Evolutionary conservation across 139 green algal species (phyloP).

Genomic region (Coelastrella sp.): DNA sequence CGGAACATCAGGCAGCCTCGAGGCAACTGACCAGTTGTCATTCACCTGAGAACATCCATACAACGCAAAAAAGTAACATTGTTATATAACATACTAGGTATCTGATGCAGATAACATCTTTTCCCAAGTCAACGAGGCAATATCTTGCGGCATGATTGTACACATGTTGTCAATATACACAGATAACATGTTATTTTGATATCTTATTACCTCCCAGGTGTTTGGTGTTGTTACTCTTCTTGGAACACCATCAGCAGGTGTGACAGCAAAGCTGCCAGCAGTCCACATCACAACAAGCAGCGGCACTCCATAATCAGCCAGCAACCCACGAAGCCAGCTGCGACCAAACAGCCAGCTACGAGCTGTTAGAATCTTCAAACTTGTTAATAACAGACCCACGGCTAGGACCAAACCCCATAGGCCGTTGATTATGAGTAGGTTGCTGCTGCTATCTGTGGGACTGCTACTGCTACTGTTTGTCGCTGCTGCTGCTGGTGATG

Average conservation of each 20-base stretch:
- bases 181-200: too few species aligned
- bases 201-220: slow-evolving; percentile 78
- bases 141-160: neutral
- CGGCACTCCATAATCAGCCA: slow-evolving; percentile 88
- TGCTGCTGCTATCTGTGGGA: neutral
- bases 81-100: too few species aligned
- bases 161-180: too few species aligned
- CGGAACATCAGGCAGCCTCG: slow-evolving; percentile 64
- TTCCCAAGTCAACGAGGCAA: too few species aligned
- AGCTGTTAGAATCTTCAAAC: slow-evolving; percentile 61
- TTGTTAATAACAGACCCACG: slow-evolving; percentile 63
- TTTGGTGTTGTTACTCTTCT: slow-evolving; percentile 71
- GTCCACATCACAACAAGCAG: slow-evolving; percentile 79
- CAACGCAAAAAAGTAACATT: neutral
- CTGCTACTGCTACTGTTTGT: neutral
- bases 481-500: neutral
- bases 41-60: slow-evolving; percentile 15
- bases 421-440: slow-evolving; percentile 69
- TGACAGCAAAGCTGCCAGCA: slow-evolving; percentile 73
- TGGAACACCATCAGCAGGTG: slow-evolving; percentile 60
- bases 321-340: slow-evolving; percentile 54
- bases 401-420: slow-evolving; percentile 83
- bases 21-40: slow-evolving; percentile 26
- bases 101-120: too few species aligned
- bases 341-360: slow-evolving; percentile 76